Base-by-base conservation (phyloP, 495 filamentous ascomycete genomes). In the Lasiosphaeriaceae sp. region DNA sequence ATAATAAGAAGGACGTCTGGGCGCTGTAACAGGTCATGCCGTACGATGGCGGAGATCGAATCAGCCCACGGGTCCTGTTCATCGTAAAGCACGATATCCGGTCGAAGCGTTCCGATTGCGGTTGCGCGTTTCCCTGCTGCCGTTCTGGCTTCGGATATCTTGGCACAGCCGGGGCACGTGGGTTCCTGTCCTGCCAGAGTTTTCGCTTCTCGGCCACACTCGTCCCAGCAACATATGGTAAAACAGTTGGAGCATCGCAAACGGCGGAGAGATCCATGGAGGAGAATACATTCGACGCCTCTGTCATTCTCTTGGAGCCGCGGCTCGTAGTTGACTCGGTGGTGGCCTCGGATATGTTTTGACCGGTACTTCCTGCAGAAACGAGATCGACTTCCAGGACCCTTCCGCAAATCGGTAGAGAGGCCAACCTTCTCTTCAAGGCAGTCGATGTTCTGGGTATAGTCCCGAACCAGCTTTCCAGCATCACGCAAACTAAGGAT, bases 1-100 rank as follows among this genome's bases (percentile, higher is more conserved):
- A 60, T 60, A 50, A 60, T 60, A n/a, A 60, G 58, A 52, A 60
- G 47, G 48, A 60, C 41, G 43, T 58, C 56, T 8, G 24, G 56
- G 43, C 39, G 56, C 20, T 52, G 56, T 31, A 43, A 58, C 34
- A 29, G 52, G 57, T 59, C 31, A 52, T 55, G 31, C 52, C 17
- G 39, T 59, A 46, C 52, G 47, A 59, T 54, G 22, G 57, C n/a
- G 37, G 52, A 59, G 57, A 59, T 59, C 41, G 47, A 55, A 20
- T 59, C 19, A 51, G 52, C 57, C 47, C 47, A 37, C 31, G 52
- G 57, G 47, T 59, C 57, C 35, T 44, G 9, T 55, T 59, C 52
- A 51, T 59, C 37, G 26, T 58, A 58, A 46, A 58, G 50, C 48
- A 58, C 50, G 29, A 58, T 54, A 34, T 54, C 43, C n/a, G 56